These are phyloP conservation scores for Flaveria ramosissima DNA, from an alignment of 129 eudicot genomes.

Conservation along the genomic window DNA sequence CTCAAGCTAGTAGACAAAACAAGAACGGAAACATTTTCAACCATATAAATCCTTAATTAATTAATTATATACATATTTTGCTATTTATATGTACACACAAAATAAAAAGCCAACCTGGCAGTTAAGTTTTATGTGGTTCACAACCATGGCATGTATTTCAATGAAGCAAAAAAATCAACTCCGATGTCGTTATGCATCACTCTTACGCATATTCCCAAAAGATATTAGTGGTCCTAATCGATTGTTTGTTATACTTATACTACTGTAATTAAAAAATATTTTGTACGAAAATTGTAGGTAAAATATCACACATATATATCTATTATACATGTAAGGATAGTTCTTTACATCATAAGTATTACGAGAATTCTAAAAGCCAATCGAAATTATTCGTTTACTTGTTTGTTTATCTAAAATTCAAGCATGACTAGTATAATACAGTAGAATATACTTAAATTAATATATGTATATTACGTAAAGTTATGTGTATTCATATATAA, in stretches of 20 bases:
- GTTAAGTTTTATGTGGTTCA: slow-evolving; percentile 31
- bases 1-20: neutral
- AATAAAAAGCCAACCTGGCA: slow-evolving; percentile 18
- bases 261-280: neutral
- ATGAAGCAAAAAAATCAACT: slow-evolving; percentile 28
- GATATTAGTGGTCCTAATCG: neutral
- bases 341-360: too few species aligned
- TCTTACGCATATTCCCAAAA: slow-evolving; percentile 6
- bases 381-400: too few species aligned
- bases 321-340: too few species aligned
- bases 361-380: too few species aligned
- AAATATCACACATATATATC: neutral
- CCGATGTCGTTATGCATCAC: neutral
- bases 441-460: too few species aligned
- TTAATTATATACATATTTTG: neutral
- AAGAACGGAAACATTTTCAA: neutral
- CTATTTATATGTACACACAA: neutral
- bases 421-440: too few species aligned
- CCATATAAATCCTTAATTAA: slow-evolving; percentile 5
- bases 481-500: too few species aligned
- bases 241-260: neutral
- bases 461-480: too few species aligned
- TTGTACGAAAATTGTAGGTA: neutral
- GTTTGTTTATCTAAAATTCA: too few species aligned
- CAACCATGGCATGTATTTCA: slow-evolving; percentile 11